phyloP scores from a whole-genome alignment of 768 basidiomycete species.

The Suillus subalutaceus region DNA sequence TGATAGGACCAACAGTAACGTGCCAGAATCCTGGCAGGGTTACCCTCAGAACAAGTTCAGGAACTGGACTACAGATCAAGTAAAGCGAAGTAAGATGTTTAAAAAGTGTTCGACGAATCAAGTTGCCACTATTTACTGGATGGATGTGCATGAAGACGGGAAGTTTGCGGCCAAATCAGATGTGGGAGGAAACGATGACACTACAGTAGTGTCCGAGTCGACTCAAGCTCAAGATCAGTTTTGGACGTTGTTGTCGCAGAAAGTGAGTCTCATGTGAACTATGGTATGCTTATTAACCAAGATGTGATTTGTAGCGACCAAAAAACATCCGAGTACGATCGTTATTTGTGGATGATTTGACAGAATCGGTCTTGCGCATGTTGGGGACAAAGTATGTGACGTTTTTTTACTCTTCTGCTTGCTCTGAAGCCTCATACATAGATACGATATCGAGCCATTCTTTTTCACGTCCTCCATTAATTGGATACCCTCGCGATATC shows the following conservation, averaged over 20 bases:
- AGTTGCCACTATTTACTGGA: conserved; percentile 22
- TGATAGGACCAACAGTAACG: neutral
- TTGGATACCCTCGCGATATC: conserved; percentile 36
- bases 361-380: conserved; percentile 33
- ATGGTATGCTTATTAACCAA: neutral
- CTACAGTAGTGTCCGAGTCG: conserved; percentile 14
- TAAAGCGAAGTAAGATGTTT: conserved; percentile 29
- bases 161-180: neutral
- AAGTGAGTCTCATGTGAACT: conserved; percentile 30
- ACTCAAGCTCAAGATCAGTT: conserved; percentile 16
- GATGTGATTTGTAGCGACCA: conserved; percentile 15
- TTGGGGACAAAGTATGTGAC: conserved; percentile 31
- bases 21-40: neutral
- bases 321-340: conserved; percentile 22
- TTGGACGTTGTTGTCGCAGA: conserved; percentile 32
- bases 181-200: neutral
- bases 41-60: conserved; percentile 25
- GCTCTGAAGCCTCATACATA: conserved; percentile 5
- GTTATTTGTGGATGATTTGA: conserved; percentile 32
- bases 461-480: conserved; percentile 37
- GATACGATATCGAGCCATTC: conserved; percentile 38
- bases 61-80: conserved; percentile 49
- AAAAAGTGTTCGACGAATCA: conserved; percentile 18
- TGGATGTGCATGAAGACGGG: conserved; percentile 22
- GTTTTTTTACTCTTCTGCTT: neutral